phyloP scores from a whole-genome alignment of 352 stramenopile species.

The Globisporangium emineosum region DNA sequence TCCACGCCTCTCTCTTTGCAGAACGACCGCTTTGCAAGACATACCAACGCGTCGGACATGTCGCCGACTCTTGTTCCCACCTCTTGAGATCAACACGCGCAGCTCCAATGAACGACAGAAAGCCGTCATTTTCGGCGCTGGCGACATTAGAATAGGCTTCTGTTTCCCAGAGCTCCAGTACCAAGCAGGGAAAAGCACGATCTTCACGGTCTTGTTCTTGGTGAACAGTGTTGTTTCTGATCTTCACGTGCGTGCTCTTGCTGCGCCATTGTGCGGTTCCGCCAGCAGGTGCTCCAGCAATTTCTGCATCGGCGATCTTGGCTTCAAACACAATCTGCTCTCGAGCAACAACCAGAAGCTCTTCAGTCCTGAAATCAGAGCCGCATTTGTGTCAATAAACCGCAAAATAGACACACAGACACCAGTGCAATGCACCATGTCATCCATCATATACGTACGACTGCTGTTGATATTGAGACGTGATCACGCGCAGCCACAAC shows the following conservation, averaged over 20 bases:
- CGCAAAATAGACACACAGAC: neutral
- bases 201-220: neutral
- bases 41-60: slow-evolving; percentile 12
- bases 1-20: neutral
- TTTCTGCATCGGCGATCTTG: neutral
- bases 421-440: neutral
- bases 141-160: neutral
- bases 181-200: neutral
- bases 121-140: neutral
- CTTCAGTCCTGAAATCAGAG: neutral
- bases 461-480: neutral
- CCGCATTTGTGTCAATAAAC: neutral
- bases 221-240: neutral
- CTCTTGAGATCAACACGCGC: slow-evolving; percentile 1
- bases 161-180: slow-evolving; percentile 12
- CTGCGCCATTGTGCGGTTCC: neutral
- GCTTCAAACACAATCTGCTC: neutral
- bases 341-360: neutral
- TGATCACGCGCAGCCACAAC: slow-evolving; percentile 10
- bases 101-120: slow-evolving; percentile 12
- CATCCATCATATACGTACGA: neutral
- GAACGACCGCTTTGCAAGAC: neutral
- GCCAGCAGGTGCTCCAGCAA: too few relatives aligned
- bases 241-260: neutral
- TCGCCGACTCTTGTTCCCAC: neutral